Evolutionary conservation across 768 basidiomycete species (phyloP).

Genomic region (Zangia roseola): DNA sequence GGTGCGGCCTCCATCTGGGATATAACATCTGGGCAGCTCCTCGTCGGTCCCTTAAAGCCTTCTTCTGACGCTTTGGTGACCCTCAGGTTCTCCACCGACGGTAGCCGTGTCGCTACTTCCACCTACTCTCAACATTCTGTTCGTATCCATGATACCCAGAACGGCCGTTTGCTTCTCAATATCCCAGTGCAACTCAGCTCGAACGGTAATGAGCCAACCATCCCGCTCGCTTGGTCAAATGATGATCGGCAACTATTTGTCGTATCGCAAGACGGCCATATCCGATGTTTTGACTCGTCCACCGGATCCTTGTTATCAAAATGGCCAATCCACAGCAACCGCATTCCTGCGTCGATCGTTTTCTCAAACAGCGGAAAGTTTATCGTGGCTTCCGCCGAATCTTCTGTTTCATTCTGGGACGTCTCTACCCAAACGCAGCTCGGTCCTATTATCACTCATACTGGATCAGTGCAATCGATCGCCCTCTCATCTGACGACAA

Average conservation of each 20-base stretch:
- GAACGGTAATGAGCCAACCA: constrained; percentile 11
- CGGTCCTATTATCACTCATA: constrained; percentile 6
- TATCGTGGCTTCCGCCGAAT: constrained; percentile 8
- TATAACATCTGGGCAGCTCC: constrained; percentile 8
- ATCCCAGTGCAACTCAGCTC: constrained; percentile 12
- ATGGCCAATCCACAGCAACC: constrained; percentile 8
- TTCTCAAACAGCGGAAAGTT: constrained; percentile 13
- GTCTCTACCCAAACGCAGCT: constrained; percentile 6
- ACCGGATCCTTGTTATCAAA: constrained; percentile 9
- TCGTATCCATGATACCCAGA: constrained; percentile 7
- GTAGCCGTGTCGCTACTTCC: constrained; percentile 6
- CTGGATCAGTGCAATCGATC: constrained; percentile 10
- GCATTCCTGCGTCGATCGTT: constrained; percentile 7
- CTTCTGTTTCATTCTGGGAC: constrained; percentile 15
- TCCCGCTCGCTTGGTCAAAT: constrained; percentile 17
- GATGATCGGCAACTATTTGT: constrained; percentile 12
- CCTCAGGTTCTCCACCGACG: constrained; percentile 12
- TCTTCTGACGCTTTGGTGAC: constrained; percentile 3
- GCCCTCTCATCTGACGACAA: constrained; percentile 8
- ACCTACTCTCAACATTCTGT: constrained; percentile 9
- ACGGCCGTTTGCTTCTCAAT: constrained; percentile 5
- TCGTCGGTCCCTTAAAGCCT: constrained; percentile 7
- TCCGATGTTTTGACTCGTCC: constrained; percentile 11
- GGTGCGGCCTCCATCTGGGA: constrained; percentile 13
- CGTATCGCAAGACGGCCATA: constrained; percentile 7